Evolutionary conservation across 2,329 filamentous ascomycete species (phyloP), one percentile per base, ranked within the genome.

Genomic region (Cladophialophora immunda): DNA sequence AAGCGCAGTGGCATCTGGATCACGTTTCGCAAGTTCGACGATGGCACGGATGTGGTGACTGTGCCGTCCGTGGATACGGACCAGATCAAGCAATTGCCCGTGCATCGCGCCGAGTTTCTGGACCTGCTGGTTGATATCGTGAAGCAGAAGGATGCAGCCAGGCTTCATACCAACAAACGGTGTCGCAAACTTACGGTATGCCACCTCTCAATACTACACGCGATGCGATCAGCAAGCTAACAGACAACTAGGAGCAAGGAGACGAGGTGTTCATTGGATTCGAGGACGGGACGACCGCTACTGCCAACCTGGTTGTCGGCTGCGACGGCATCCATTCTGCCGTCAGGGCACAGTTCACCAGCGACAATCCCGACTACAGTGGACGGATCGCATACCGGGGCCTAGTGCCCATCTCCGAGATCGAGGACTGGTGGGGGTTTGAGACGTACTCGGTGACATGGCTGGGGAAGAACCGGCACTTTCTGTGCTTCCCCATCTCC

Each of bases 121-220:
- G 78, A 79, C 58, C 75, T 78, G 54, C 64, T 84, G 30, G 75
- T 83, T 1, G 76, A 78, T 30, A 63, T 80, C 4, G 71, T 85
- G n/a, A 81, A 80, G 0, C 67, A 72, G 1, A 75, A 77, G 6
- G 72, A 78, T 7, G 75, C 77, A 2, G 65, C 65, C 4, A 60
- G 19, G 8, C 56, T 67, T 13, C 61, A 67, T 61, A 64, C 61
- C n/a, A 64, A 64, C 36, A 67, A 67, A 53, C 55, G 57, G 19
- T 67, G 65, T 62, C 56, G 52, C n/a, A 61, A 53, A 32, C 29
- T 67, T 15, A 64, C 60, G 30, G 65, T 67, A 64, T 61, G 61
- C 9, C 11, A 6, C n/a, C 4, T n/a, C 11, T 29, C 3, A 9
- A 27, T 27, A 64, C 11, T 4, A 41, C 4, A 22, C 22, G 2